phyloP scores from a whole-genome alignment of 768 basidiomycete species.

The Lactarius sanguifluus region DNA sequence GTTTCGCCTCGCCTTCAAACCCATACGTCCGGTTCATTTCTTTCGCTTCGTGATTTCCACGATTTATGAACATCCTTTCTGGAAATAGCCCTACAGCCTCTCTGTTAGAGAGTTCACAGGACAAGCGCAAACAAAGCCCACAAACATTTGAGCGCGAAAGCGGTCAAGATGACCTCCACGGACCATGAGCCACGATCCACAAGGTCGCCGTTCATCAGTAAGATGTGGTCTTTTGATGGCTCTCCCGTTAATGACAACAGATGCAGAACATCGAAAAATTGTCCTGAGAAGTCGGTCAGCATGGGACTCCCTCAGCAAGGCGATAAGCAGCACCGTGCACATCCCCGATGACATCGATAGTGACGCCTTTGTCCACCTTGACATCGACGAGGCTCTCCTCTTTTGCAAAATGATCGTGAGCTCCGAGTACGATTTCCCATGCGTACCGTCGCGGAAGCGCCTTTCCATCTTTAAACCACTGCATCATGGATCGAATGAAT shows the following conservation, averaged over 20 bases:
- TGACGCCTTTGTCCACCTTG: constrained; percentile 69
- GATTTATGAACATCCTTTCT: constrained; percentile 85
- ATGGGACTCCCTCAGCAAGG: constrained; percentile 7
- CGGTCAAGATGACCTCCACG: constrained; percentile 87
- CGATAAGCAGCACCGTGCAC: constrained; percentile 65
- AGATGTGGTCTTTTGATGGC: constrained; percentile 80
- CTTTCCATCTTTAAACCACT: constrained; percentile 94
- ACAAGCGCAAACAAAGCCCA: constrained; percentile 17
- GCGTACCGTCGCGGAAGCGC: constrained; percentile 84
- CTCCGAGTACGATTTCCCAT: constrained; percentile 95
- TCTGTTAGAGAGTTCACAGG: constrained; percentile 17
- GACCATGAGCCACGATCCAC: constrained; percentile 98
- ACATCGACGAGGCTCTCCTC: constrained; percentile 84
- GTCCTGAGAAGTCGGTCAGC: constrained; percentile 50
- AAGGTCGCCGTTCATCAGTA: constrained; percentile 93
- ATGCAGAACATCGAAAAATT: constrained; percentile 93
- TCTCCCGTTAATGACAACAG: constrained; percentile 82
- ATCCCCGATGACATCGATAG: constrained; percentile 93
- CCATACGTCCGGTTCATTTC: constrained; percentile 97
- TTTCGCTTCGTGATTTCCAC: constrained; percentile 95
- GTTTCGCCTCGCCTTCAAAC: constrained; percentile 94
- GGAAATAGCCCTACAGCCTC: constrained; percentile 81
- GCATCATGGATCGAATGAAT: constrained; percentile 84
- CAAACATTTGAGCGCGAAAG: constrained; percentile 94
- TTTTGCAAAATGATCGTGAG: constrained; percentile 67